Conservation (phyloP, 2,329 filamentous ascomycete species). For the Thermothelomyces thermophilus region DNA sequence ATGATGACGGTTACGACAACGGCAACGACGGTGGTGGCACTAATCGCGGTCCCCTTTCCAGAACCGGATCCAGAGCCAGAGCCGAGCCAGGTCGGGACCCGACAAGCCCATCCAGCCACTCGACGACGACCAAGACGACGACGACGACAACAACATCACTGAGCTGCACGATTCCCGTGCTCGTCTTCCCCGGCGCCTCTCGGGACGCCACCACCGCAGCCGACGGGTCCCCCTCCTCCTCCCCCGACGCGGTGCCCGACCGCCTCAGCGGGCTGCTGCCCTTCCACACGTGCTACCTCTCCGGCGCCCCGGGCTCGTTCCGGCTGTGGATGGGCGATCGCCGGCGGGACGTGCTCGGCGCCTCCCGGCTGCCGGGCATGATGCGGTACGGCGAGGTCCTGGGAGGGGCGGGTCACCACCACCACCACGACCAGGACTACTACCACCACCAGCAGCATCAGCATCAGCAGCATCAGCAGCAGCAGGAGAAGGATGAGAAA, state of each 20-base stretch:
- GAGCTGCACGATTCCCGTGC: constrained; percentile 29
- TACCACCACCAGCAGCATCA: background rate
- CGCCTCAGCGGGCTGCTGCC: constrained; percentile 39
- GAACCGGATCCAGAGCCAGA: no score
- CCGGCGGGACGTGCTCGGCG: constrained; percentile 38
- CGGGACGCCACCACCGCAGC: no score
- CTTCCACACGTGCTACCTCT: constrained; percentile 37
- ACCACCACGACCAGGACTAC: no score
- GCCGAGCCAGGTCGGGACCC: background rate
- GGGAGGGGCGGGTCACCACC: background rate
- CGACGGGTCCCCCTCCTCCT: background rate
- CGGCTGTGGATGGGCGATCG: constrained; percentile 38
- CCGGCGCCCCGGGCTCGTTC: constrained; percentile 33
- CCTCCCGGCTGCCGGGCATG: constrained; percentile 35
- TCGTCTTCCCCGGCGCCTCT: constrained; percentile 16
- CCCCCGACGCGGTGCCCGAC: constrained; percentile 11
- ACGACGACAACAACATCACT: background rate
- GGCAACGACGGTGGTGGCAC: background rate
- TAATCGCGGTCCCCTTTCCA: background rate
- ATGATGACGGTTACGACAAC: background rate
- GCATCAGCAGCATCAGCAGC: background rate
- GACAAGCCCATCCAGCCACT: background rate
- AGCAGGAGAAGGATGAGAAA: background rate
- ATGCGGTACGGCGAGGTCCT: constrained; percentile 22
- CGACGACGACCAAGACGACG: background rate